Evolutionary conservation across 2,329 filamentous ascomycete species (phyloP), one percentile per base, ranked within the genome.

Genomic region (Domatiomyces globalis): DNA sequence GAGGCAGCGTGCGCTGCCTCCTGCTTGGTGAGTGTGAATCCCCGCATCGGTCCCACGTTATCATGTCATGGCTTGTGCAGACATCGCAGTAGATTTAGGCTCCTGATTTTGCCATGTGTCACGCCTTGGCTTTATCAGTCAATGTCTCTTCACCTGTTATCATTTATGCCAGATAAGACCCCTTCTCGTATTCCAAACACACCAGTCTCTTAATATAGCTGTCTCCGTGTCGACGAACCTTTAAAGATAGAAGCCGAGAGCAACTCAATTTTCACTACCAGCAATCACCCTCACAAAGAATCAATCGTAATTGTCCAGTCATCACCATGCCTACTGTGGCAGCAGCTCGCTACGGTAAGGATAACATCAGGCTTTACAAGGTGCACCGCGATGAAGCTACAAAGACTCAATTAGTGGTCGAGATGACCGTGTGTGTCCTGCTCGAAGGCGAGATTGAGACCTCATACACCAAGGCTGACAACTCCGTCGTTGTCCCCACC

Each of bases 321-420:
- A 19, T 25, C 49, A 57, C 46, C 18, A 62, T 62, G 60, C 49
- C 73, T 64, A 55, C 63, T 56, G 60, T 74, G 48, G 62, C 68
- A 51, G 67, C 70, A 58, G 70, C 71, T 52, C 70, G 70, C 53
- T 74, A 74, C 61, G 72, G 72, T 60, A 74, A 98, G 80, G 92
- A 96, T 79, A 96, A 98, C 73, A 84, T 98, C 77, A 89, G 92
- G 64, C 81, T 98, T 63, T 94, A 85, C 80, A 98, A 98, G 71
- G 88, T 95, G 63, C 77, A 94, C 64, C 81, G 81, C 62, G 81
- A 96, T 67, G 74, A 80, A 65, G 74, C 80, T 63, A 84, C 85
- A 17, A 84, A 85, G 51, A 74, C 80, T 19, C 90, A 98, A 69
- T 85, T 83, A 6, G 86, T 96, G 60, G 85, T 84, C 43, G 92